phyloP scores from a whole-genome alignment of 306 rosid genomes.

The Inga oerstediana region DNA sequence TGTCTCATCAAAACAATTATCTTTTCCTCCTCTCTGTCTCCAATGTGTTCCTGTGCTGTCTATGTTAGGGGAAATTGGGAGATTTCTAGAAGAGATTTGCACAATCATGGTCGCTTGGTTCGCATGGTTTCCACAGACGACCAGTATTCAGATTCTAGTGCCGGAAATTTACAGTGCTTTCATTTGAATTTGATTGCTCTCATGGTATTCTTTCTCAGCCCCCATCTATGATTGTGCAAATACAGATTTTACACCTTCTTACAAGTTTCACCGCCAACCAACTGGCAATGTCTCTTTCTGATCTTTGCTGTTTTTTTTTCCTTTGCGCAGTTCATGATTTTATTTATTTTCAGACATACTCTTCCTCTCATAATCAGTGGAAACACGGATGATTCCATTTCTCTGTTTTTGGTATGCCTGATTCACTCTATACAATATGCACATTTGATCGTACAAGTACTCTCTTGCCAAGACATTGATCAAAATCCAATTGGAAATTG shows the following conservation, averaged over 20 bases:
- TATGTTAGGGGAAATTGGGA: conserved; percentile 94
- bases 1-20: neutral
- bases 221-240: conserved; percentile 22
- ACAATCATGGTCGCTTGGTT: conserved; percentile 65
- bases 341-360: conserved; percentile 73
- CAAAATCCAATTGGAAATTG: conserved; percentile 31
- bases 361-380: conserved; percentile 70
- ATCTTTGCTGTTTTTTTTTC: conserved; percentile 14
- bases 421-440: neutral
- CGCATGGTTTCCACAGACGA: conserved; percentile 90
- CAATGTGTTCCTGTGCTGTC: conserved; percentile 24
- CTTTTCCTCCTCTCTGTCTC: neutral
- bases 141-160: conserved; percentile 59
- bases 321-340: conserved; percentile 77
- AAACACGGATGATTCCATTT: conserved; percentile 54
- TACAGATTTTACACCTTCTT: neutral
- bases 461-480: conserved; percentile 24
- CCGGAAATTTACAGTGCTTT: conserved; percentile 62
- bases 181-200: conserved; percentile 58
- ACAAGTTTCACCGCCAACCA: neutral
- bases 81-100: conserved; percentile 70
- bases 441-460: conserved; percentile 2
- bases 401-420: conserved; percentile 65
- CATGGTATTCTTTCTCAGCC: conserved; percentile 49
- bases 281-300: neutral